A percentile compares a stretch with the other conserved stretches of the same genome.
Conservation (phyloP, 768 basidiomycete species). For the Tephrocybe sp. region DNA sequence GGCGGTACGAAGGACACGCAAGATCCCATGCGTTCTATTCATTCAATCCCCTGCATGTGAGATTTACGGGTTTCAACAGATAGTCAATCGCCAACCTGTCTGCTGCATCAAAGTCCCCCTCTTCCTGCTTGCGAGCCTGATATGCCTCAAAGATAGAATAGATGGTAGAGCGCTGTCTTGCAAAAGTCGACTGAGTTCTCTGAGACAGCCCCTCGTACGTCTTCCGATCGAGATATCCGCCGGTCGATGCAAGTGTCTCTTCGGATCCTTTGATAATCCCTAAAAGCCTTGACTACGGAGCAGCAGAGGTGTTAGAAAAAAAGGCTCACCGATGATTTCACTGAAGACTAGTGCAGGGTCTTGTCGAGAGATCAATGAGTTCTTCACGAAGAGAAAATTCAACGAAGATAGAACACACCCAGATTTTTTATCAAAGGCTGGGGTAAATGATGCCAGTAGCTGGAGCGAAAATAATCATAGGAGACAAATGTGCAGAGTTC, state of each 20-base stretch:
- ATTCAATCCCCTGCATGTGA: not conserved
- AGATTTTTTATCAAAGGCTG: constrained; percentile 48
- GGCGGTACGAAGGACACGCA: constrained; percentile 28
- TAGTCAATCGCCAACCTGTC: constrained; percentile 41
- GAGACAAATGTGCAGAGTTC: constrained; percentile 31
- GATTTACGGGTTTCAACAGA: not conserved
- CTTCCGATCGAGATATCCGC: constrained; percentile 38
- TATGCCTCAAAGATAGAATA: constrained; percentile 58
- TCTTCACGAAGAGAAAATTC: not conserved
- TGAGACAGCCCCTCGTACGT: constrained; percentile 47
- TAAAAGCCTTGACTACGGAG: constrained; percentile 12
- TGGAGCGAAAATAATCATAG: constrained; percentile 42
- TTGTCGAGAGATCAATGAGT: constrained; percentile 21
- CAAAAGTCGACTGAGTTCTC: constrained; percentile 54
- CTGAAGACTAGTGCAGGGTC: constrained; percentile 63
- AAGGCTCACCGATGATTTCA: constrained; percentile 57
- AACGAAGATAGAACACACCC: constrained; percentile 31
- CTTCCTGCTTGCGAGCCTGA: constrained; percentile 37
- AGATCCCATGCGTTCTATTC: constrained; percentile 48
- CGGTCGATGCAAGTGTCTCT: constrained; percentile 31
- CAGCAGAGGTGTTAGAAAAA: not conserved
- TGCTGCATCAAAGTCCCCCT: constrained; percentile 50
- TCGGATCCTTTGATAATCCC: constrained; percentile 75
- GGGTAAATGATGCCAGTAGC: constrained; percentile 62
- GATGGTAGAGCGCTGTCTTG: constrained; percentile 41